Base-by-base conservation (phyloP, 2,329 filamentous ascomycete genomes). In the Sclerotiophoma versabilis region DNA sequence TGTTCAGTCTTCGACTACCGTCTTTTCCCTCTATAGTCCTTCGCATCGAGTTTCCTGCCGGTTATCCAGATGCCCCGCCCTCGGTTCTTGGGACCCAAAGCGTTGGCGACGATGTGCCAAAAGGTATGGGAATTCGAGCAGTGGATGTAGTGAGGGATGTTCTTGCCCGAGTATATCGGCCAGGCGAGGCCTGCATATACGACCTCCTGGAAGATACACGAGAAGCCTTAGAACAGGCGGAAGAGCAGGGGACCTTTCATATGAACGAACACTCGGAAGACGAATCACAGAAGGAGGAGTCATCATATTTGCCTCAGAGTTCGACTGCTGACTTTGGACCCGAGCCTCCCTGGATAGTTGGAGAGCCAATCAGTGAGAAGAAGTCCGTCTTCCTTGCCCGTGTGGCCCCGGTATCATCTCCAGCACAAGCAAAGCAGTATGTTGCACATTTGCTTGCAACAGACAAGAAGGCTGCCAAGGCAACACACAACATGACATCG, bases 401-500 rank as follows among this genome's bases (percentile, higher is more conserved):
- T 29, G 88, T 85, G 29, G 89, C 90, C 0, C 77, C 76, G 2
- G 91, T 96, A 1, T 78, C 81, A 0, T 90, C 88, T 4, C 84
- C 90, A 0, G 79, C 82, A 0, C 84, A 95, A 74, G 93, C 93
- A 2, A 84, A 86, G 53, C 75, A 79, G 2, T 93, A 85, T 68
- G 77, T 98, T 1, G 81, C 85, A 36, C 87, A 96, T 72, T 82
- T 99, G 1, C 81, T 97, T 7, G 83, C 87, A 5, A 90, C 87
- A 8, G 92, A 98, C 75, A 92, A 90, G 76, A 92, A 90, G 64
- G 88, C 92, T 29, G 88, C 92, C n/a, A 80, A 83, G 39, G 95
- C 95, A 4, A 92, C 93, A 56, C 95, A 99, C 75, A 98, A 98
- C 74, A 97, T 99, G 70, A 93, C 89, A 17, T 93, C 93, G 1